Evolutionary conservation across 2,329 filamentous ascomycete species (phyloP).

Genomic region (Harringtonia aguacate): DNA sequence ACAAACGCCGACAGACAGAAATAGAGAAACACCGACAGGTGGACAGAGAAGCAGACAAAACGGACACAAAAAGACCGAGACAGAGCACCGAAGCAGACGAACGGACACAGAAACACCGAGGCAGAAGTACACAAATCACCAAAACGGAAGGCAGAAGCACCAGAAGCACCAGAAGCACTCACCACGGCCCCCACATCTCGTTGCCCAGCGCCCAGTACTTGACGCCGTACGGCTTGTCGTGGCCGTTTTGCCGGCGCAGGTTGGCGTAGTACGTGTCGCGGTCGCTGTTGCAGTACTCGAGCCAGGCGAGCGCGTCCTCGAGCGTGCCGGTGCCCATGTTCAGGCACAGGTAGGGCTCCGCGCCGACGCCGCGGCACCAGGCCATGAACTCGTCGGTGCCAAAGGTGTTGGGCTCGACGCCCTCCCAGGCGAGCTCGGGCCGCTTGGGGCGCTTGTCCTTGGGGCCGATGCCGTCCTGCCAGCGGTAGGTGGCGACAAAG

Average conservation of each 20-base stretch:
- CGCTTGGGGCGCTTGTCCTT: constrained; percentile 53
- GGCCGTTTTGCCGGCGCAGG: constrained; percentile 63
- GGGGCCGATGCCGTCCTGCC: constrained; percentile 72
- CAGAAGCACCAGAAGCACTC: background rate
- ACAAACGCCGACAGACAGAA: no score
- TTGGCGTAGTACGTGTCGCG: constrained; percentile 74
- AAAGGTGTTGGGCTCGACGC: constrained; percentile 66
- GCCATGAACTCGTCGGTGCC: constrained; percentile 81
- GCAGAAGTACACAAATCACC: no score
- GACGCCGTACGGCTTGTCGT: constrained; percentile 65
- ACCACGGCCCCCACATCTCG: constrained; percentile 49
- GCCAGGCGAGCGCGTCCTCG: constrained; percentile 55
- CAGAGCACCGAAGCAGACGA: no score
- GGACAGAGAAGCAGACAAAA: no score
- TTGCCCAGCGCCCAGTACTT: constrained; percentile 85
- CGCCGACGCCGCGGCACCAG: constrained; percentile 63
- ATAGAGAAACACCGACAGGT: no score
- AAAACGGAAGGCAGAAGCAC: no score
- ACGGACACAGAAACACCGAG: no score
- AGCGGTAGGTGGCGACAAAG: constrained; percentile 78
- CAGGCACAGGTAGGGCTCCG: constrained; percentile 68
- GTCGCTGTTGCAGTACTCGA: constrained; percentile 80
- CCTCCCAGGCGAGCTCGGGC: constrained; percentile 71
- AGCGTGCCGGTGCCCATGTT: constrained; percentile 69
- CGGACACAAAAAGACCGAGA: background rate